These are phyloP conservation scores for Alternaria consortialis DNA, from an alignment of 2,329 filamentous ascomycete genomes.

Conservation along the genomic window DNA sequence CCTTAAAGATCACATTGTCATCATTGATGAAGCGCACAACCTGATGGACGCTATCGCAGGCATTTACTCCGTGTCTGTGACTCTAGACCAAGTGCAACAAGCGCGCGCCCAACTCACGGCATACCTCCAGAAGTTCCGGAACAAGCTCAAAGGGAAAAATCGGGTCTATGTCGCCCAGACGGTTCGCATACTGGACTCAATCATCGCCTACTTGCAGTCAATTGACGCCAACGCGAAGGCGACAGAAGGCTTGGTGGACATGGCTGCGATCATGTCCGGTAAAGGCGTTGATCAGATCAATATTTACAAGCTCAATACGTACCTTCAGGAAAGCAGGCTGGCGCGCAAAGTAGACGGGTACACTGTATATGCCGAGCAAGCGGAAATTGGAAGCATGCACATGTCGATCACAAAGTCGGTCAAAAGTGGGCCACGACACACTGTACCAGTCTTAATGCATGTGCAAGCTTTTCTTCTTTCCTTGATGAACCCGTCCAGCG, in stretches of 20 bases:
- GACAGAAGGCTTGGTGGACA: slow-evolving; percentile 72
- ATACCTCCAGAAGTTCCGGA: slow-evolving; percentile 89
- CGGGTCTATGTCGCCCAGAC: slow-evolving; percentile 90
- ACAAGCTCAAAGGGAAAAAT: slow-evolving; percentile 88
- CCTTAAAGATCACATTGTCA: slow-evolving; percentile 86
- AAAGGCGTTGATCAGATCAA: slow-evolving; percentile 97
- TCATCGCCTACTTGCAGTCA: slow-evolving; percentile 72
- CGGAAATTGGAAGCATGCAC: slow-evolving; percentile 40
- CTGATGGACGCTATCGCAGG: slow-evolving; percentile 93
- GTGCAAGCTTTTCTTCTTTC: slow-evolving; percentile 77
- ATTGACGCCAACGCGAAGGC: slow-evolving; percentile 53
- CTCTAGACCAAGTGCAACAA: slow-evolving; percentile 74
- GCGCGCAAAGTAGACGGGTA: slow-evolving; percentile 96
- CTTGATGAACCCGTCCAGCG: slow-evolving; percentile 82
- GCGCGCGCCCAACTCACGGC: slow-evolving; percentile 78
- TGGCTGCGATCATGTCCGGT: slow-evolving; percentile 76
- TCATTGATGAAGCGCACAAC: slow-evolving; percentile 97
- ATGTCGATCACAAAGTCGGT: slow-evolving; percentile 4
- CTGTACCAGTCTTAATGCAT: slow-evolving; percentile 67
- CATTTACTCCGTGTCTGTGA: slow-evolving; percentile 83
- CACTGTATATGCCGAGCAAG: slow-evolving; percentile 67
- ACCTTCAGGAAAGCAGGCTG: slow-evolving; percentile 90
- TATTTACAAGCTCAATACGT: slow-evolving; percentile 84
- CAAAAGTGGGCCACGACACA: slow-evolving; percentile 33
- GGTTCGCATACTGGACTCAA: slow-evolving; percentile 81